Evolutionary conservation across 2,329 filamentous ascomycete species (phyloP).

Genomic region (Epichloe sp.): DNA sequence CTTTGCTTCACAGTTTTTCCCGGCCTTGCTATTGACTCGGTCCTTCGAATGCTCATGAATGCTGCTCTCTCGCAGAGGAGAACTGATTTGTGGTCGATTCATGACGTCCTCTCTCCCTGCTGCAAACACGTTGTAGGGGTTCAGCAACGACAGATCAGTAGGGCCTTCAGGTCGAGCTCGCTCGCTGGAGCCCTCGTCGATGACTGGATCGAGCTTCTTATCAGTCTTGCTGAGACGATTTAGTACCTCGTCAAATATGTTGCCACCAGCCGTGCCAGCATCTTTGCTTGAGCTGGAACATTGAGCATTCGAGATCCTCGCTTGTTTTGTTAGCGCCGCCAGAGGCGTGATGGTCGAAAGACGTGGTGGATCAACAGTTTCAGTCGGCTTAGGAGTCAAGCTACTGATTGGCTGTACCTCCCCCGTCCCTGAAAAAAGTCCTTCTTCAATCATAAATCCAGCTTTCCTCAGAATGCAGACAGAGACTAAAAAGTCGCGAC

Average conservation of each 20-base stretch:
- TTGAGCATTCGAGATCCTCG: slow-evolving; percentile 6
- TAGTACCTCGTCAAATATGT: slow-evolving; percentile 6
- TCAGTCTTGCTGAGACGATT: not conserved
- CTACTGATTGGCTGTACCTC: not conserved
- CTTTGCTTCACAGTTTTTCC: not conserved
- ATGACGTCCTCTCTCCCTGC: slow-evolving; percentile 4
- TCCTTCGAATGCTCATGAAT: not conserved
- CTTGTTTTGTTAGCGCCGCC: not conserved
- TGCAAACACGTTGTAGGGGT: slow-evolving; percentile 14
- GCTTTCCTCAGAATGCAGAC: slow-evolving; percentile 19
- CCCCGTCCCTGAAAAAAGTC: slow-evolving; percentile 1
- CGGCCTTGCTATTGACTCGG: not conserved
- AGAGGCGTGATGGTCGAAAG: slow-evolving; percentile 16
- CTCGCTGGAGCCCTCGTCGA: not conserved
- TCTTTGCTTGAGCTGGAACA: not conserved
- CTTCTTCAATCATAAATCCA: slow-evolving; percentile 15
- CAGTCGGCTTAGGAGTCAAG: not conserved
- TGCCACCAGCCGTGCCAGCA: not conserved
- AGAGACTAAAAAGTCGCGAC: slow-evolving; percentile 20
- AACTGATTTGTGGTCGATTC: slow-evolving; percentile 15
- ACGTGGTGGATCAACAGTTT: slow-evolving; percentile 3
- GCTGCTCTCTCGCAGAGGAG: slow-evolving; percentile 14
- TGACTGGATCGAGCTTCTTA: not conserved
- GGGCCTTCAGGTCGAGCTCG: not conserved
- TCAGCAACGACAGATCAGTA: slow-evolving; percentile 7